Base-by-base conservation (phyloP, 23 red algal species). In the Gracilariopsis chorda region DNA sequence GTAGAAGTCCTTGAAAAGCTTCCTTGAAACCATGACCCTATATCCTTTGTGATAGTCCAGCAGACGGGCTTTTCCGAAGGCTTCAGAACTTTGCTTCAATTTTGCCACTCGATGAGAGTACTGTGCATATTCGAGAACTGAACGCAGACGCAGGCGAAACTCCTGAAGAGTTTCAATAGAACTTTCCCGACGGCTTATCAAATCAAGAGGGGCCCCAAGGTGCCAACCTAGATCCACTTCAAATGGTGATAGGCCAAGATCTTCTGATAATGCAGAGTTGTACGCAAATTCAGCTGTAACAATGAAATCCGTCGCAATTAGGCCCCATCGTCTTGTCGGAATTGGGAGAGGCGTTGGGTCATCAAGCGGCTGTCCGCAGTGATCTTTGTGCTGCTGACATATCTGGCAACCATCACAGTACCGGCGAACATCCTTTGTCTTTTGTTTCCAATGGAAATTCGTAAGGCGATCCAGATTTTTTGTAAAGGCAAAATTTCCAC, bases 211-310 rank as follows among this genome's bases (percentile, higher is more conserved):
- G 8, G 69, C 33, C 43, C 39, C 43, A 43, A 37, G 69, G 24
- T 28, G 33, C 25, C 69, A 43, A 25, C 69, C 69, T 11, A 75
- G 39, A 39, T 75, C 69, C 69, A 35, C 21, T 39, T 75, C 69
- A 75, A 75, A 75, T 75, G 7, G 69, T 75, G 25, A 75, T 37
- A 75, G 24, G 43, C 8, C 69, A 28, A 75, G 69, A 75, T 75
- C 69, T 39, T 75, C 69, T 28, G 28, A 37, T 37, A 75, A 27
- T 39, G 69, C 69, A 27, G 19, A 46, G 69, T 75, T 75, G 69
- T 7, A 75, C 25, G 69, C 69, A 46, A 75, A 75, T 39, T 75
- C 69, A n/a, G n/a, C n/a, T n/a, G n/a, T n/a, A n/a, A n/a, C n/a
- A n/a, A n/a, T 75, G 19, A 28, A 39, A 37, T 25, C 24, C 29